Evolutionary conservation across 331 rosid species (phyloP).

Genomic region (Pyracantha coccinea): DNA sequence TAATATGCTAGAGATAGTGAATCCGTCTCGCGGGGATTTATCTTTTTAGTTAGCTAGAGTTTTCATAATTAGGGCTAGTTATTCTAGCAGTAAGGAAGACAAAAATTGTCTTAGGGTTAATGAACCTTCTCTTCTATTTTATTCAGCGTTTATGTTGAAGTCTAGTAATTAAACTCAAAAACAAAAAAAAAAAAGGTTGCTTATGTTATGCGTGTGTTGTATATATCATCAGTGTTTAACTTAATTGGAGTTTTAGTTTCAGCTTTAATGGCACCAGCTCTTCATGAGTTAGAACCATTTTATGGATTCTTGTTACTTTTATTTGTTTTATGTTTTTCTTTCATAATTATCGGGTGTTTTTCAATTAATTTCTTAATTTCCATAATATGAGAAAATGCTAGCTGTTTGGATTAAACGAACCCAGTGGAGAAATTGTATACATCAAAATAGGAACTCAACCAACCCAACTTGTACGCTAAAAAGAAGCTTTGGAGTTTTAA

Average conservation of each 20-base stretch:
- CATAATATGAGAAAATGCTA: neutral
- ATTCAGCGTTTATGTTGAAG: neutral
- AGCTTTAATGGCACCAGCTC: neutral
- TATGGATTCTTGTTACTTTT: neutral
- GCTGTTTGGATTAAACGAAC: neutral
- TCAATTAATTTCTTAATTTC: neutral
- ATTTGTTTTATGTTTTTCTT: neutral
- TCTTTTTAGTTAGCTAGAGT: neutral
- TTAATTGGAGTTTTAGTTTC: neutral
- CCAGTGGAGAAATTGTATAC: neutral
- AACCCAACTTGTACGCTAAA: neutral
- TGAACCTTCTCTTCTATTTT: neutral
- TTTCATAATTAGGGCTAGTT: constrained; percentile 8
- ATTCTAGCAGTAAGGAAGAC: constrained; percentile 3
- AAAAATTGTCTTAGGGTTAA: neutral
- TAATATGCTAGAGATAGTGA: neutral
- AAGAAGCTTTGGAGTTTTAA: neutral
- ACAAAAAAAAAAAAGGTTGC: neutral
- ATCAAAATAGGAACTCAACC: neutral
- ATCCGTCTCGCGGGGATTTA: neutral
- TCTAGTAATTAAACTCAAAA: neutral
- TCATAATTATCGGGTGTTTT: neutral
- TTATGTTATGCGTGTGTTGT: neutral
- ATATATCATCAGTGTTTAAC: neutral
- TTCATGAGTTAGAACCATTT: neutral